Percentiles rank a stretch among this genome's conserved stretches.
Evolutionary conservation across 768 basidiomycete genomes (phyloP).

Genomic region (Sistotremastrum suecicum): DNA sequence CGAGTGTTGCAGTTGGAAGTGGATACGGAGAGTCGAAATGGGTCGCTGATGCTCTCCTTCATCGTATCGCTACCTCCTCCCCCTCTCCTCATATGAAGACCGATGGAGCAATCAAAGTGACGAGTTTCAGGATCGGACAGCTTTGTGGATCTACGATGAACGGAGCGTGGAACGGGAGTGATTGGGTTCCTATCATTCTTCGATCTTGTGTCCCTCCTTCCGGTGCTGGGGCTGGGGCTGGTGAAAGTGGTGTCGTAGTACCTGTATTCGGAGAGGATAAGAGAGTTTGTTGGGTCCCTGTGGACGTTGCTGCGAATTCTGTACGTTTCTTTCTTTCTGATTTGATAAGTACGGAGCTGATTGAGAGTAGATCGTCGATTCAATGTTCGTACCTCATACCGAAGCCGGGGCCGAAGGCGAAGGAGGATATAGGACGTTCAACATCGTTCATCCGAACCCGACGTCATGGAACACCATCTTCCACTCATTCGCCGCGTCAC

Average conservation of each 20-base stretch:
- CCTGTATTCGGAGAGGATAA: constrained; percentile 9
- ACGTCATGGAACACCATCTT: constrained; percentile 14
- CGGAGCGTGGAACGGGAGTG: constrained; percentile 20
- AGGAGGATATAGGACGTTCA: constrained; percentile 8
- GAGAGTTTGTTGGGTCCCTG: constrained; percentile 30
- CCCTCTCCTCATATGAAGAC: background rate
- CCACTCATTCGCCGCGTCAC: constrained; percentile 6
- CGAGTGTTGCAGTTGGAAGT: constrained; percentile 20
- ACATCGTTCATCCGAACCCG: constrained; percentile 15
- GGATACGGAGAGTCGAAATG: constrained; percentile 38
- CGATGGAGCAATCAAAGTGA: constrained; percentile 5
- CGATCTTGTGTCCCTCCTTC: constrained; percentile 8
- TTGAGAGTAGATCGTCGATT: too few species aligned
- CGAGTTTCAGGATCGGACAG: constrained; percentile 22
- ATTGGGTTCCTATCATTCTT: constrained; percentile 24
- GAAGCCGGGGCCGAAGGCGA: background rate
- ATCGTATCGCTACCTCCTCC: background rate
- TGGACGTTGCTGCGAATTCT: constrained; percentile 20
- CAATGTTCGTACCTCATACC: too few species aligned
- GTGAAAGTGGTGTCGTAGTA: background rate
- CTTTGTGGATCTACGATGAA: constrained; percentile 15
- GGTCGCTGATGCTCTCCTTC: constrained; percentile 20
- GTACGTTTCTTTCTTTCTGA: too few species aligned
- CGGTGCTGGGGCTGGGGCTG: constrained; percentile 9
- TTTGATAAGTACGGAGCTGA: too few species aligned